These are phyloP conservation scores for Aspergillus sp. DNA, from an alignment of 2,329 filamentous ascomycete species.

Conservation along the genomic window DNA sequence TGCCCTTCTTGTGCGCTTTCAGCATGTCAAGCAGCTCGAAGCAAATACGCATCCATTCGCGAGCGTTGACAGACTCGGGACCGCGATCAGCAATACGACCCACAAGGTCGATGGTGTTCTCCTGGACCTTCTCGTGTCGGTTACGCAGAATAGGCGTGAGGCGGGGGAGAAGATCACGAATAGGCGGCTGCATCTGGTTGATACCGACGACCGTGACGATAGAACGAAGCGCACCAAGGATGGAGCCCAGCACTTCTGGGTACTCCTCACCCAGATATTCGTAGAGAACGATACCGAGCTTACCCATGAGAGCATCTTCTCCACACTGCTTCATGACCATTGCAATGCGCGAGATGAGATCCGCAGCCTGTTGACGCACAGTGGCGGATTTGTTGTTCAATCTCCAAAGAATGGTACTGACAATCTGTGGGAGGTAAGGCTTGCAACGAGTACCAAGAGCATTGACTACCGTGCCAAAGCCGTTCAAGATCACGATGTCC, in stretches of 20 bases:
- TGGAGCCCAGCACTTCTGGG: slow-evolving; percentile 93
- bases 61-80: slow-evolving; percentile 90
- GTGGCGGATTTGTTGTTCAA: slow-evolving; percentile 98
- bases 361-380: slow-evolving; percentile 93
- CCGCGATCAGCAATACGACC: slow-evolving; percentile 97
- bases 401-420: slow-evolving; percentile 92
- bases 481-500: slow-evolving; percentile 93
- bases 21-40: slow-evolving; percentile 99
- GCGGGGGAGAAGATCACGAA: slow-evolving; percentile 90
- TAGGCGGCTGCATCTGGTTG: slow-evolving; percentile 95
- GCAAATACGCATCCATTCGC: slow-evolving; percentile 99
- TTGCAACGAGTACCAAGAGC: slow-evolving; percentile 91
- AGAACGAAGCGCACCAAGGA: slow-evolving; percentile 87
- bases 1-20: slow-evolving; percentile 99
- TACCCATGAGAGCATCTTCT: slow-evolving; percentile 92
- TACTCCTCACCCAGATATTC: slow-evolving; percentile 99
- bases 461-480: slow-evolving; percentile 96
- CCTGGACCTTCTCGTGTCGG: slow-evolving; percentile 97
- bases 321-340: slow-evolving; percentile 99
- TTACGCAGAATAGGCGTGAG: slow-evolving; percentile 98
- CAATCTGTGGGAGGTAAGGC: slow-evolving; percentile 93
- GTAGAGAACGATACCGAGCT: slow-evolving; percentile 90
- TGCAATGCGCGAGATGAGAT: slow-evolving; percentile 93
- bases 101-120: slow-evolving; percentile 97
- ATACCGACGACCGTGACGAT: slow-evolving; percentile 98